Evolutionary conservation across 2,329 filamentous ascomycete genomes (phyloP).

Genomic region (Sphaerulina musiva): DNA sequence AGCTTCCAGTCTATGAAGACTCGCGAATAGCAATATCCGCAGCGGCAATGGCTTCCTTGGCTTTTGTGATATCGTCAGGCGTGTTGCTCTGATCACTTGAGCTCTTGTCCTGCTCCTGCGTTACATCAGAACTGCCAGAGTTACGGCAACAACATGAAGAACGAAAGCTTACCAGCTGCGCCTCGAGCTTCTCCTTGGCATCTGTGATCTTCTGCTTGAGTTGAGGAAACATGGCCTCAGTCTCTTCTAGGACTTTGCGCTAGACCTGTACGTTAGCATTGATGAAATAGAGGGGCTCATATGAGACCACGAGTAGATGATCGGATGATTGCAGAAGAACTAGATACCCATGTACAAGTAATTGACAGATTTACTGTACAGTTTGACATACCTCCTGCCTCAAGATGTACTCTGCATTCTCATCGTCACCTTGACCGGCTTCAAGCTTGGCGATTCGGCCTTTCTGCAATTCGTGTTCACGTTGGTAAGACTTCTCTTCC

Average conservation of each 20-base stretch:
- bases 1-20: constrained; percentile 19
- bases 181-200: constrained; percentile 66
- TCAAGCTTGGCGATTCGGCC: constrained; percentile 61
- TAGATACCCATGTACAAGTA: constrained; percentile 6
- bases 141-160: not conserved
- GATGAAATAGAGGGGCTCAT: not conserved
- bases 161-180: constrained; percentile 59
- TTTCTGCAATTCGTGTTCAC: constrained; percentile 71
- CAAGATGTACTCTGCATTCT: constrained; percentile 70
- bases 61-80: constrained; percentile 42
- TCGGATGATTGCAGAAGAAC: not conserved
- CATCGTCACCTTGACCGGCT: constrained; percentile 45
- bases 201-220: constrained; percentile 65
- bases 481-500: constrained; percentile 85
- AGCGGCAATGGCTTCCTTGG: constrained; percentile 37
- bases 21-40: constrained; percentile 39
- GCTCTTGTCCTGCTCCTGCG: constrained; percentile 39
- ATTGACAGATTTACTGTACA: not conserved
- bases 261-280: constrained; percentile 36
- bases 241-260: constrained; percentile 79
- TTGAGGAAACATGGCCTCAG: constrained; percentile 70
- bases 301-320: constrained; percentile 3
- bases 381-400: constrained; percentile 69
- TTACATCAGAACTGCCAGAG: constrained; percentile 8
- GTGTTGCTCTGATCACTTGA: constrained; percentile 33